Evolutionary conservation across 2,329 filamentous ascomycete species (phyloP), one percentile per base, ranked within the genome.

Genomic region (Chalaropsis thielavioides): DNA sequence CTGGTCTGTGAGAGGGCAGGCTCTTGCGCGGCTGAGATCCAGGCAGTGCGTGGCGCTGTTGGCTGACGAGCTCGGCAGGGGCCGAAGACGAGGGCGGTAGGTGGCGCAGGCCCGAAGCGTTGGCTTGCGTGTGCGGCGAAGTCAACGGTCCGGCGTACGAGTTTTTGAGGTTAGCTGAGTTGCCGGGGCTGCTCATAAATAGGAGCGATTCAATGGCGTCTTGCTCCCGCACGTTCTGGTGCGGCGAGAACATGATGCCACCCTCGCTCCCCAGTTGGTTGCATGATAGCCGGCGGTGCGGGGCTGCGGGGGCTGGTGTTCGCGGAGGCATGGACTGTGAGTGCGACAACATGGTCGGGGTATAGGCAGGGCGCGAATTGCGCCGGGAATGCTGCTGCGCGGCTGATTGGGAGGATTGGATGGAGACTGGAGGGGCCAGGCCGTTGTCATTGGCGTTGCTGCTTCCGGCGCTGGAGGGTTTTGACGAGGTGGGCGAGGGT

Each of bases 101-200:
- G 13, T 49, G 63, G 68, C 64, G 69, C 69, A 43, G 70, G 68
- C 67, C 71, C 64, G 65, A 56, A 10, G 62, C 40, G 35, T 8
- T 38, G n/a, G 51, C 35, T 58, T 13, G 35, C 15, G 38, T 38
- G 6, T 60, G 46, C 17, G 76, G 71, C 1, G 77, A 76, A 11
- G 72, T 72, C 0, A 75, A 71, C 0, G 77, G 74, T 15, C 64
- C 64, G 0, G 81, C 78, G 66, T 83, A 83, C 10, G 74, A 72
- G 67, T 82, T 81, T 68, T 83, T 83, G 69, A 86, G 74, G 67
- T 83, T 84, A 51, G 81, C 78, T 56, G 86, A 87, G 73, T 89
- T 88, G 17, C 86, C 86, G 0, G 88, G 88, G 68, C 86, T 89
- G 71, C 88, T 90, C 84, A 94, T 88, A 71, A 92, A 91, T 31